phyloP scores from a whole-genome alignment of 2,329 filamentous ascomycete genomes.

The Penicillium sp. region DNA sequence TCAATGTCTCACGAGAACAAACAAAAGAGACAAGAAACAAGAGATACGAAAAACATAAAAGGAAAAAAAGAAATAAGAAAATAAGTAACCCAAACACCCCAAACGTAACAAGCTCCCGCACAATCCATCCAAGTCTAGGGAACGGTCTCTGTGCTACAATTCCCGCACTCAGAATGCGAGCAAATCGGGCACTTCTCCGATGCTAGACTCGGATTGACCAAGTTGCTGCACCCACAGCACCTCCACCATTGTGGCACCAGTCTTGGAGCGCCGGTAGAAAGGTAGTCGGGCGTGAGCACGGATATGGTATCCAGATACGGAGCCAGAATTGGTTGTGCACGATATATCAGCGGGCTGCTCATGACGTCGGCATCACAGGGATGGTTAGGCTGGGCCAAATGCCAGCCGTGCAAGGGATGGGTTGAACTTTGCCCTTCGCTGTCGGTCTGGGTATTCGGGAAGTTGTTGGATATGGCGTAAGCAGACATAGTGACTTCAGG shows the following conservation, averaged over 20 bases:
- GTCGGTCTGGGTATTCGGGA: background rate
- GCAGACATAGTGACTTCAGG: background rate
- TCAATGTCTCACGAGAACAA: background rate
- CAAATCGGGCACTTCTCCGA: slow-evolving; percentile 1
- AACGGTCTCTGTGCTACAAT: background rate
- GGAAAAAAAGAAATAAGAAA: background rate
- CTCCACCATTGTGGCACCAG: slow-evolving; percentile 16
- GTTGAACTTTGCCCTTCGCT: background rate
- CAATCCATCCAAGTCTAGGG: background rate
- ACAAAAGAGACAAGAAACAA: background rate
- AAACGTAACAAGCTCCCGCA: background rate
- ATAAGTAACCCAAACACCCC: background rate
- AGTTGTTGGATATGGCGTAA: background rate
- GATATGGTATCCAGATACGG: background rate
- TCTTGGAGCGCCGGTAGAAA: background rate
- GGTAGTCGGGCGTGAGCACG: background rate
- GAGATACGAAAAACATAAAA: background rate
- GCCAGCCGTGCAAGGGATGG: background rate
- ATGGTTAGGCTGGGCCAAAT: background rate
- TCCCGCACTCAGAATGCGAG: background rate
- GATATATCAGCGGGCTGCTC: too few relatives aligned
- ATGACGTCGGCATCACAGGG: background rate
- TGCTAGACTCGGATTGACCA: slow-evolving; percentile 18
- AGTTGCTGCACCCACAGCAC: slow-evolving; percentile 17
- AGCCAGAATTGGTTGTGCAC: background rate